Base-by-base conservation (phyloP, 2,329 filamentous ascomycete genomes). In the Hypoxylon rubiginosum region DNA sequence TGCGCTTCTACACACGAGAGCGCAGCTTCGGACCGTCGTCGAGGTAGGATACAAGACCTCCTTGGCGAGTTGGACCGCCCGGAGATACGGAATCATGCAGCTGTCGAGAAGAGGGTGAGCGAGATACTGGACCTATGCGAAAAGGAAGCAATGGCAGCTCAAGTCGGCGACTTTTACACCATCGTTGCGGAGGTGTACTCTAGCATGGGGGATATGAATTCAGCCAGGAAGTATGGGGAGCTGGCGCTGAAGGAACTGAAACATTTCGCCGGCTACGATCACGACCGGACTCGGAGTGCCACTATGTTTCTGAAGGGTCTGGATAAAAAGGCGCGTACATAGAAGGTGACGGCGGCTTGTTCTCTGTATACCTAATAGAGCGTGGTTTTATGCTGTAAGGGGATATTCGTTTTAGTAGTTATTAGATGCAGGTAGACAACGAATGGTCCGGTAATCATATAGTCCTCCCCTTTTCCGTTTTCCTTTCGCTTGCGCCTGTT, bases 101-200 rank as follows among this genome's bases (percentile, higher is more conserved):
- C 55, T 15, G 62, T 72, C 1, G 43, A 59, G 17, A 49, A 64
- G 19, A 60, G 68, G 6, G 66, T 72, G 1, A 57, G 55, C 11
- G 73, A 75, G 51, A 58, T 73, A 28, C 48, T 67, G 3, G 52
- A 62, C 7, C 36, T 74, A 15, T 58, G 70, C 48, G 58, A 70
- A 24, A 62, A 67, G 49, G 74, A 76, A 49, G 66, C 63, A 2
- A 50, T 76, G n/a, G 41, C 45, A 46, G 72, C 73, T 21, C 72
- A 75, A 26, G 34, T 71, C 4, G 72, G 74, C 6, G 74, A 73
- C 19, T 68, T 75, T 21, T 70, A 74, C 43, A 66, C 53, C 32
- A 68, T 70, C 4, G 24, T 74, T 2, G 71, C 73, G 2, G 53
- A 68, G 8, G 62, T 68, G 8, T 73, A 73, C 51, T 56, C 61